Percentiles rank a stretch among this genome's conserved stretches.
These are phyloP conservation scores for Aspergillus sp. DNA, from an alignment of 2,329 filamentous ascomycete genomes.

Conservation along the genomic window DNA sequence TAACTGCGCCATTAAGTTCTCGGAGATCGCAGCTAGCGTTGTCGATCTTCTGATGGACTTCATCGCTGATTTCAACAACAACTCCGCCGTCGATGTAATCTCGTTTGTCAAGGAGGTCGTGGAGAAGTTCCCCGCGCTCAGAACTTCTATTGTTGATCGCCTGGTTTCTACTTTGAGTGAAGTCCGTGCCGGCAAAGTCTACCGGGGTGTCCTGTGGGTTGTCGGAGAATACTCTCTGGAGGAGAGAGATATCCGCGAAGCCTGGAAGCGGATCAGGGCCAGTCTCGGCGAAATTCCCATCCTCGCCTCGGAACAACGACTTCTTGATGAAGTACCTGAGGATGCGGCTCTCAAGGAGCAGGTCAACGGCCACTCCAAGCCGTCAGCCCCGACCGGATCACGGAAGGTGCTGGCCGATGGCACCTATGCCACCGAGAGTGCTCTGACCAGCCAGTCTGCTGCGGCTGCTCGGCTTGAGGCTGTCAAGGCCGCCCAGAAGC, in stretches of 20 bases:
- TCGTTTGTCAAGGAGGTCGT: slow-evolving; percentile 99
- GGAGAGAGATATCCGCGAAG: slow-evolving; percentile 89
- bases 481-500: slow-evolving; percentile 95
- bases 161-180: slow-evolving; percentile 88
- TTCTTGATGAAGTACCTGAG: slow-evolving; percentile 80
- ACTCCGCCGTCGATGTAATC: slow-evolving; percentile 94
- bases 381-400: slow-evolving; percentile 76
- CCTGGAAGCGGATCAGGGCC: slow-evolving; percentile 92
- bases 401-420: slow-evolving; percentile 92
- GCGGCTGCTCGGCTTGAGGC: slow-evolving; percentile 90
- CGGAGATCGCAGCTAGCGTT: slow-evolving; percentile 93
- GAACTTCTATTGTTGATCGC: slow-evolving; percentile 82
- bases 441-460: slow-evolving; percentile 87
- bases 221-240: slow-evolving; percentile 96
- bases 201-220: slow-evolving; percentile 95
- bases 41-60: slow-evolving; percentile 98
- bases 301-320: slow-evolving; percentile 86
- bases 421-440: slow-evolving; percentile 95
- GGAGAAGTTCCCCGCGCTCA: slow-evolving; percentile 91
- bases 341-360: slow-evolving; percentile 68
- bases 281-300: slow-evolving; percentile 97
- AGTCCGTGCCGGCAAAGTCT: slow-evolving; percentile 95
- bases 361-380: slow-evolving; percentile 77
- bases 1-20: slow-evolving; percentile 98
- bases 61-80: slow-evolving; percentile 96